A percentile compares a stretch with the other conserved stretches of the same genome.
phyloP scores from a whole-genome alignment of 768 basidiomycete genomes.

The Thelephora aurantiotincta region DNA sequence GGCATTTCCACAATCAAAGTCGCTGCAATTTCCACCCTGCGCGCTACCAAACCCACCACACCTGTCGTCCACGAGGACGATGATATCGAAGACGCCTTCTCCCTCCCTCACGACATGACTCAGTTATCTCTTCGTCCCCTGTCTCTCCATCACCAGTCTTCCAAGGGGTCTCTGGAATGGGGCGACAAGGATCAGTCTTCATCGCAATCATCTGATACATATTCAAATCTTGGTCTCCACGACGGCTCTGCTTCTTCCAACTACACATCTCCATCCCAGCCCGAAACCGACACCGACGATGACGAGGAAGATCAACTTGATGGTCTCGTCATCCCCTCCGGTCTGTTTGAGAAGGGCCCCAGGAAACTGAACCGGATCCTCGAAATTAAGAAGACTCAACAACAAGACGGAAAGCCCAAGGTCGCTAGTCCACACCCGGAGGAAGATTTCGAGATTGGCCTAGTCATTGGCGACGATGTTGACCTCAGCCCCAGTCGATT shows the following conservation, averaged over 20 bases:
- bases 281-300: constrained; percentile 45
- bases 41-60: constrained; percentile 18
- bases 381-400: constrained; percentile 37
- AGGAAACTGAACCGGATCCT: constrained; percentile 34
- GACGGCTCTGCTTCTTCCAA: constrained; percentile 33
- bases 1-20: constrained; percentile 79
- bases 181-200: constrained; percentile 71
- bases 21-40: constrained; percentile 28
- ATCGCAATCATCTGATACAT: constrained; percentile 37
- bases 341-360: constrained; percentile 56
- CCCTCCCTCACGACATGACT: constrained; percentile 67
- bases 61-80: constrained; percentile 35
- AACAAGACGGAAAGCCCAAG: constrained; percentile 38
- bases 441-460: constrained; percentile 77
- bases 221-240: constrained; percentile 9
- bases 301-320: constrained; percentile 53
- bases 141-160: constrained; percentile 61
- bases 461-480: constrained; percentile 70
- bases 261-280: constrained; percentile 31
- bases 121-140: constrained; percentile 71
- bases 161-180: constrained; percentile 80
- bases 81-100: constrained; percentile 76
- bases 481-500: constrained; percentile 74
- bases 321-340: constrained; percentile 64
- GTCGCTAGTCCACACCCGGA: constrained; percentile 50